Evolutionary conservation across 805 yeast species (phyloP), one percentile per base, ranked within the genome.

Genomic region (Wickerhamiella sergipiensis): DNA sequence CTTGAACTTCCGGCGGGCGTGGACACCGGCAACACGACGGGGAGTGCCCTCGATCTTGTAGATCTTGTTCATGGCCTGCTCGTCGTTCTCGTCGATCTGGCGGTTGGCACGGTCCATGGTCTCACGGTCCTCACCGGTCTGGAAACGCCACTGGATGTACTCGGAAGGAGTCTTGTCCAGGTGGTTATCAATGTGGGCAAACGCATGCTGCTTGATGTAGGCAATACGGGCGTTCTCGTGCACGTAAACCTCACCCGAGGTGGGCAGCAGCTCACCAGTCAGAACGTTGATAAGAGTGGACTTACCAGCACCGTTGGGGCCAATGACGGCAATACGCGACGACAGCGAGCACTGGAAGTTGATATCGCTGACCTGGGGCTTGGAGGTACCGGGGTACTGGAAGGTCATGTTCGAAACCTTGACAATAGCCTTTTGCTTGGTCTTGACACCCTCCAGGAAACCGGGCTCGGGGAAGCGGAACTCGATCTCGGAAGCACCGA

Each of bases 71-170:
- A 92, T 92, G 71, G 94, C 86, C 74, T 83, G 80, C 80, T 89
- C 97, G 77, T 92, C 98, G 65, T 79, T 76, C 79, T 92, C 98
- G 71, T 85, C 88, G 73, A 92, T 88, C 73, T 83, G 90, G 81
- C 98, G 87, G 74, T 94, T 87, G 72, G 97, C 98, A 80, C 97
- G 86, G 81, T 92, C 98, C 98, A 92, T 92, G 76, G 98, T 92
- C 81, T 92, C 98, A 80, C 98, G 88, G 77, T 92, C 98, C 80
- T 92, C 98, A 89, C 98, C 98, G 71, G 98, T 92, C 80, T 92
- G 98, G 97, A 90, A 92, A 84, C 98, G 92, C 98, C 98, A 92
- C 80, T 92, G 98, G 67, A 92, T 92, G 80, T 92, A 92, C 80
- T 92, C 98, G 68, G 97, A 88, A 71, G 98, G 98, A 69, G 99